Conservation (phyloP, 2,329 filamentous ascomycete species). For the Aspergillus arachidicola region DNA sequence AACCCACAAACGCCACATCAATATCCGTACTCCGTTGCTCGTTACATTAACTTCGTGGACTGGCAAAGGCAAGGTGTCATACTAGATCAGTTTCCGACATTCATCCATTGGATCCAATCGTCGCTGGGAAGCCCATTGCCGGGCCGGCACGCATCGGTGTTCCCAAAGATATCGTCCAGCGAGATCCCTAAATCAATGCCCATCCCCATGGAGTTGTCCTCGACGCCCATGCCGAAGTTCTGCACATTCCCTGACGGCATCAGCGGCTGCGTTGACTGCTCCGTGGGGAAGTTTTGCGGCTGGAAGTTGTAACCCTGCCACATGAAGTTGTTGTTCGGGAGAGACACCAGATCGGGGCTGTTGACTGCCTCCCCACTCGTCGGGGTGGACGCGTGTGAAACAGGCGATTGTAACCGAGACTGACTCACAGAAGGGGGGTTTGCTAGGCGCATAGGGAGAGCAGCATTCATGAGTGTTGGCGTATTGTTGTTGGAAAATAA, state of each 20-base stretch:
- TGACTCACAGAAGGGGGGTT: slow-evolving; percentile 22
- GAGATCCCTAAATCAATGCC: slow-evolving; percentile 39
- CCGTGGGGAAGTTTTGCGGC: slow-evolving; percentile 21
- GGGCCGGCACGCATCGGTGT: slow-evolving; percentile 28
- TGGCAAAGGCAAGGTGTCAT: not conserved
- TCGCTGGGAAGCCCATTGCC: slow-evolving; percentile 32
- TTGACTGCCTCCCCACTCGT: slow-evolving; percentile 33
- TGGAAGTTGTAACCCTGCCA: slow-evolving; percentile 45
- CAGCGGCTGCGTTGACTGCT: slow-evolving; percentile 25
- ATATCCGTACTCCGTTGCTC: slow-evolving; percentile 6
- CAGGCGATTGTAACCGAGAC: slow-evolving; percentile 37
- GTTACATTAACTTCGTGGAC: slow-evolving; percentile 4
- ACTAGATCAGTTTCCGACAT: slow-evolving; percentile 22
- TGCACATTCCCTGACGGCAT: slow-evolving; percentile 24
- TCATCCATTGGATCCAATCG: slow-evolving; percentile 46
- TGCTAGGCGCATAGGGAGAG: slow-evolving; percentile 32
- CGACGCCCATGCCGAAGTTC: slow-evolving; percentile 29
- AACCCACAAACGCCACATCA: slow-evolving; percentile 8
- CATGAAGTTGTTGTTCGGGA: slow-evolving; percentile 44
- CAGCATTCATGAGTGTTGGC: slow-evolving; percentile 26
- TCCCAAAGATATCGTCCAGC: slow-evolving; percentile 47
- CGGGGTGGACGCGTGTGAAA: slow-evolving; percentile 36
- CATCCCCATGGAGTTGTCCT: slow-evolving; percentile 33
- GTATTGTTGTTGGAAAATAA: slow-evolving; percentile 27
- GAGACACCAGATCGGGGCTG: slow-evolving; percentile 45